Base-by-base conservation (phyloP, 805 yeast species). In the Zygotorulaspora danielsina region DNA sequence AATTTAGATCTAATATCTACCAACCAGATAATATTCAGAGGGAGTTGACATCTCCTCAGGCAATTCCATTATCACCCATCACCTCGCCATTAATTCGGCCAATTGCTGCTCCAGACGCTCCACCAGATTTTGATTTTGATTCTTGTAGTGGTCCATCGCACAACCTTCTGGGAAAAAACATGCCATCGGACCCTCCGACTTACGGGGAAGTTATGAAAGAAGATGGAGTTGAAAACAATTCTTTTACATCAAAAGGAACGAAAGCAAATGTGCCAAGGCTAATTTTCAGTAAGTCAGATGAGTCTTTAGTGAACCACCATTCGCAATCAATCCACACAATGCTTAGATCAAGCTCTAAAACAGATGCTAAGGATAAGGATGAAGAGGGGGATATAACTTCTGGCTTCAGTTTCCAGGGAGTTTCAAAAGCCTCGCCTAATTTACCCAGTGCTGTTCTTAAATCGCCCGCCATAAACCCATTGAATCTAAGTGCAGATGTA, bases 41-140 rank as follows among this genome's bases (percentile, higher is more conserved):
- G 4, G 75, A 67, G 37, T 49, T 78, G 36, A 64, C 71, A 20
- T 78, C 85, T 1, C 83, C 84, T 1, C 88, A 78, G 45, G 87
- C 85, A 3, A 54, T 71, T 32, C 86, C 86, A 2, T 62, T 68
- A 17, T 75, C 82, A 1, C 79, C 80, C 5, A 49, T 62, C 2
- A 67, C 76, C 2, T 56, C 75, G 5, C 59, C 61, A 8, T 54
- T 65, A 5, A 65, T 72, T 22, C 49, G 82, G 22, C 84, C 86
- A 0, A 71, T 79, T 18, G 76, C 48, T 5, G 36, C 48, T 10
- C 18, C 32, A 5, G 46, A 44, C 11, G 49, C 48, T 2, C 56
- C 56, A 8, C 58, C 57, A 10, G 43, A 33, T 4, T 53, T 50
- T 38, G 53, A 52, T 35, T 47, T 44, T 31, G 45, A 41, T 15